These are phyloP conservation scores for Knoxia roxburghii DNA, from an alignment of 257 asterid genomes.

Conservation along the genomic window DNA sequence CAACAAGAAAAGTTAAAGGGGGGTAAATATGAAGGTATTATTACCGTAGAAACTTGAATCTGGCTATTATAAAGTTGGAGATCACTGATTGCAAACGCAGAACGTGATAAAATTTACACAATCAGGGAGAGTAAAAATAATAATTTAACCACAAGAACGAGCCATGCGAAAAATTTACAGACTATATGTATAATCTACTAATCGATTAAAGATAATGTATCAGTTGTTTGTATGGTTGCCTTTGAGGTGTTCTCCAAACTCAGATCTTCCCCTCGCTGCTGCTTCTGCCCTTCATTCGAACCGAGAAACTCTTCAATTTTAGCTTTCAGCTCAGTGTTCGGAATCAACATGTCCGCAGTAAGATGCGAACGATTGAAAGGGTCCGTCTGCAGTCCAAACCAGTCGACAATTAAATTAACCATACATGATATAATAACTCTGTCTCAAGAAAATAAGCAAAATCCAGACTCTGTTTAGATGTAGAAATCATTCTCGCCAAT, in stretches of 20 bases:
- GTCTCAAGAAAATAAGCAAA: neutral
- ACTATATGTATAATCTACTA: slow-evolving; percentile 20
- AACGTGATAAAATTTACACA: slow-evolving; percentile 35
- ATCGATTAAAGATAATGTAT: slow-evolving; percentile 55
- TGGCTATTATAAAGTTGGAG: no score
- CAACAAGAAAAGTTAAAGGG: no score
- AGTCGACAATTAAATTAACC: neutral
- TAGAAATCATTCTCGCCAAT: no score
- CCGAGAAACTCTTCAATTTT: slow-evolving; percentile 64
- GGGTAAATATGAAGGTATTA: no score
- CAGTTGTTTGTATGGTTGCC: slow-evolving; percentile 64
- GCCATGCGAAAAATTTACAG: neutral
- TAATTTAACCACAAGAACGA: no score
- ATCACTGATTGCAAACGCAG: neutral
- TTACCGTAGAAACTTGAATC: no score
- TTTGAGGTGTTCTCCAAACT: slow-evolving; percentile 37
- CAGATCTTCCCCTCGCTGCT: slow-evolving; percentile 40
- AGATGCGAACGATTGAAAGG: slow-evolving; percentile 96
- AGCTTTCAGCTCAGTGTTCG: slow-evolving; percentile 73
- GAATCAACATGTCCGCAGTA: slow-evolving; percentile 81
- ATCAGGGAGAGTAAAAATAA: neutral
- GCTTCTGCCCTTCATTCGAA: slow-evolving; percentile 46
- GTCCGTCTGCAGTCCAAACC: slow-evolving; percentile 61
- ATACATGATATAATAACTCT: neutral
- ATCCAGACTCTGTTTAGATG: no score